Evolutionary conservation across 1,284 basidiomycete genomes (phyloP).

Genomic region (Vanrija sp.): DNA sequence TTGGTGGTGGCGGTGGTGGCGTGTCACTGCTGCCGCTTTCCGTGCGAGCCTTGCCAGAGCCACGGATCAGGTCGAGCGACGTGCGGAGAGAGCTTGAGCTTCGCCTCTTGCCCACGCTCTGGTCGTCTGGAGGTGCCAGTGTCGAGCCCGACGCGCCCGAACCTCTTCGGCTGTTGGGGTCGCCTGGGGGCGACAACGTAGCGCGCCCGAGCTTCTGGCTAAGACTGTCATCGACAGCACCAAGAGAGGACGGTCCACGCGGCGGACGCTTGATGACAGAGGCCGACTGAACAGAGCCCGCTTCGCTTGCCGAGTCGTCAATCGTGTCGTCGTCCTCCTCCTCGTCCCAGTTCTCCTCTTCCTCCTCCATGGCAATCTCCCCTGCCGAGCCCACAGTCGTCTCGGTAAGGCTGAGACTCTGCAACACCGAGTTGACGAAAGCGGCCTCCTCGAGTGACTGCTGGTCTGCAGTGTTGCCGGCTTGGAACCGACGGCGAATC

Average conservation of each 20-base stretch:
- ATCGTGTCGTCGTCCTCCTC: conserved; percentile 47
- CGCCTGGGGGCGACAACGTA: too few species aligned
- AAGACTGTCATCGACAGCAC: too few species aligned
- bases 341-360: conserved; percentile 58
- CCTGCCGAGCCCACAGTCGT: conserved; percentile 69
- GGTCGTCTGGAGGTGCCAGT: not conserved
- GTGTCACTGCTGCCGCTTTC: conserved; percentile 3
- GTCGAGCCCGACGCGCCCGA: too few species aligned
- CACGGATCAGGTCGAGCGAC: not conserved
- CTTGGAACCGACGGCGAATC: conserved; percentile 70
- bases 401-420: conserved; percentile 73
- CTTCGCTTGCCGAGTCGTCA: conserved; percentile 39
- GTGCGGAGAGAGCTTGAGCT: conserved; percentile 1
- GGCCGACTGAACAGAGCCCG: not conserved
- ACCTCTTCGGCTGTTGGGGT: too few species aligned
- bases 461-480: conserved; percentile 48
- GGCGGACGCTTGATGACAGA: too few species aligned
- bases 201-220: too few species aligned
- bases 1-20: conserved; percentile 6
- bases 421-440: conserved; percentile 71
- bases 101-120: not conserved
- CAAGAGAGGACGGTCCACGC: too few species aligned
- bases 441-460: conserved; percentile 74
- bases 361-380: conserved; percentile 68
- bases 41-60: too few species aligned